Conservation (phyloP, 495 filamentous ascomycete species). For the Hyaloscypha hepaticicola region DNA sequence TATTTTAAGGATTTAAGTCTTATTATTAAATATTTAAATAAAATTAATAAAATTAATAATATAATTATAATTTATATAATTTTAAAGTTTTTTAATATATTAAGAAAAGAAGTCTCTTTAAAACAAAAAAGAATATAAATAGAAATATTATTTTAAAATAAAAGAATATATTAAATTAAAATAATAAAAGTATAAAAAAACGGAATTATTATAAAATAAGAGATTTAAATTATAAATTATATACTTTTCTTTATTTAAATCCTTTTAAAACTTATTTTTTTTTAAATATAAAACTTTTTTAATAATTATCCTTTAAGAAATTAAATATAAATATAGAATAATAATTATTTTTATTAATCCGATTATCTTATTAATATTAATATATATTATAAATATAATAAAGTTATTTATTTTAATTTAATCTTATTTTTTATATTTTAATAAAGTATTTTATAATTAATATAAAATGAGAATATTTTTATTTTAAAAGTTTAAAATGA, state of each 20-base stretch:
- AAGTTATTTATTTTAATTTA: slow-evolving; percentile 47
- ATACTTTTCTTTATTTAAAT: no score
- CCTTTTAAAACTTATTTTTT: not conserved
- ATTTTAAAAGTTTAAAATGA: slow-evolving; percentile 40
- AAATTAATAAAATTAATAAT: slow-evolving; percentile 54
- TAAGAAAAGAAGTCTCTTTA: slow-evolving; percentile 50
- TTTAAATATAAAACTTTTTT: slow-evolving; percentile 2
- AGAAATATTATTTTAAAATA: slow-evolving; percentile 29
- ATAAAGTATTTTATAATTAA: slow-evolving; percentile 43
- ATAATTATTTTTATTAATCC: slow-evolving; percentile 27
- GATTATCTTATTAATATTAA: slow-evolving; percentile 20
- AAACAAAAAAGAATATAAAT: slow-evolving; percentile 62
- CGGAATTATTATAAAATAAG: slow-evolving; percentile 46
- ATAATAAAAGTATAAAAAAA: slow-evolving; percentile 57
- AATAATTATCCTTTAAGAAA: slow-evolving; percentile 33
- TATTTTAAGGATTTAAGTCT: slow-evolving; percentile 43
- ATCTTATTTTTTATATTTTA: slow-evolving; percentile 45
- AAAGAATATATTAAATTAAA: slow-evolving; percentile 47
- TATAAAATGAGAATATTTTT: slow-evolving; percentile 34
- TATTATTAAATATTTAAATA: slow-evolving; percentile 45
- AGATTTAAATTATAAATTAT: not conserved
- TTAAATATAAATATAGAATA: slow-evolving; percentile 21
- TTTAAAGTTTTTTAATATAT: slow-evolving; percentile 46
- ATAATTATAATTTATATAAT: slow-evolving; percentile 56
- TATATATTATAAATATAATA: slow-evolving; percentile 14